phyloP scores from a whole-genome alignment of 208 protist genomes.

The Trypanosomatidae sp. region DNA sequence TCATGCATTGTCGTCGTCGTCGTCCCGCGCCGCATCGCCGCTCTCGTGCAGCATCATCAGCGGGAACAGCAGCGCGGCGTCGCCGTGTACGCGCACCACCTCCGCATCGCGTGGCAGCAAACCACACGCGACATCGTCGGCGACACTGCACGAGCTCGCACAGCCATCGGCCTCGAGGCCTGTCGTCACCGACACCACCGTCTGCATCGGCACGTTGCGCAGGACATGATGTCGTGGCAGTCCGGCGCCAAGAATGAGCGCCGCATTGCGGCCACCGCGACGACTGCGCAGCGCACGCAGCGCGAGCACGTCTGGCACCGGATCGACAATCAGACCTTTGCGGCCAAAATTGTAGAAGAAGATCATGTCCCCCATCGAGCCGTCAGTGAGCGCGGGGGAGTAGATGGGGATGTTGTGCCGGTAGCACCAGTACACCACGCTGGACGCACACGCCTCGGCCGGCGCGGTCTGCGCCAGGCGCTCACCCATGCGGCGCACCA shows the following conservation, averaged over 20 bases:
- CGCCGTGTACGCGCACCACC: constrained; percentile 76
- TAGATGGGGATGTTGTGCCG: constrained; percentile 99
- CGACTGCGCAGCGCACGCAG: constrained; percentile 15
- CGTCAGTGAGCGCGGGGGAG: constrained; percentile 98
- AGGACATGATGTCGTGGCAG: constrained; percentile 81
- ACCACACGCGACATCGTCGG: constrained; percentile 44
- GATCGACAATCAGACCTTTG: constrained; percentile 95
- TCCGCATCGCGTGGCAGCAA: constrained; percentile 24
- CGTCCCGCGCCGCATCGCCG: too few relatives aligned
- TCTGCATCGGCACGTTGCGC: constrained; percentile 28
- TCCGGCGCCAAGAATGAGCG: constrained; percentile 71
- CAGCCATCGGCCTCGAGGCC: constrained; percentile 73
- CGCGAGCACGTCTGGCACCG: constrained; percentile 74
- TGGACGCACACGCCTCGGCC: constrained; percentile 89
- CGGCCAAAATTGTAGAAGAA: constrained; percentile 98
- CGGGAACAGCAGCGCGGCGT: constrained; percentile 80
- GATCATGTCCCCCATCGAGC: constrained; percentile 99
- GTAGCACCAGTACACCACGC: constrained; percentile 97
- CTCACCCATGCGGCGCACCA: constrained; percentile 95
- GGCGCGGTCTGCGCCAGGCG: constrained; percentile 34
- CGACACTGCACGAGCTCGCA: constrained; percentile 60
- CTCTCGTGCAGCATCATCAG: constrained; percentile 28
- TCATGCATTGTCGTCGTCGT: too few relatives aligned
- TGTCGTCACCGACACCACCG: constrained; percentile 71
- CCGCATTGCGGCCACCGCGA: constrained; percentile 12